Percentiles rank a stretch among this genome's conserved stretches.
These are phyloP conservation scores for Cercospora citrullina DNA, from an alignment of 2,329 filamentous ascomycete genomes.

Conservation along the genomic window DNA sequence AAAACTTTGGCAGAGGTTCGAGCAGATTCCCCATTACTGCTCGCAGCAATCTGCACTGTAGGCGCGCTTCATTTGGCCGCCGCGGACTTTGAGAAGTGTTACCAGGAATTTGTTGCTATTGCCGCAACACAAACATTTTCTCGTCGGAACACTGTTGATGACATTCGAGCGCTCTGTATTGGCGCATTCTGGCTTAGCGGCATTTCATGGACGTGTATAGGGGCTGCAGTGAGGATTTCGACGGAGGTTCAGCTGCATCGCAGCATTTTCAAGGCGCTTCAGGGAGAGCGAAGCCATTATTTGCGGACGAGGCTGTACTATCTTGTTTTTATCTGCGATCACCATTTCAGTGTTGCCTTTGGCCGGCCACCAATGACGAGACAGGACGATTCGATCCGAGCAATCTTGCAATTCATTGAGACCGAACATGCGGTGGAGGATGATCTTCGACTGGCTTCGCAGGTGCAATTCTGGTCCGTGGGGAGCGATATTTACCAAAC, in stretches of 20 bases:
- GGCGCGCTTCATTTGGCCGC: slow-evolving; percentile 36
- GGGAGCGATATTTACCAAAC: slow-evolving; percentile 33
- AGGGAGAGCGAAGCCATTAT: slow-evolving; percentile 37
- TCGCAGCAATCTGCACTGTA: slow-evolving; percentile 41
- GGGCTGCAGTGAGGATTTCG: slow-evolving; percentile 42
- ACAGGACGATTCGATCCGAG: slow-evolving; percentile 37
- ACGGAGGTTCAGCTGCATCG: slow-evolving; percentile 44
- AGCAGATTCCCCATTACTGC: slow-evolving; percentile 37
- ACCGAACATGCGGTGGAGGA: slow-evolving; percentile 37
- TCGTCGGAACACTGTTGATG: slow-evolving; percentile 32
- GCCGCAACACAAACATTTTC: slow-evolving; percentile 35
- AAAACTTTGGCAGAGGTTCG: slow-evolving; percentile 34
- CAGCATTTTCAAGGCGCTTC: slow-evolving; percentile 40
- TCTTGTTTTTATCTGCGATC: slow-evolving; percentile 45
- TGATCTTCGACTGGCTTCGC: slow-evolving; percentile 33
- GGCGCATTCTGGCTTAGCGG: slow-evolving; percentile 44
- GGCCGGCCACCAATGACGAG: slow-evolving; percentile 43
- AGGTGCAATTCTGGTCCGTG: slow-evolving; percentile 34
- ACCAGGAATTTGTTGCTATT: slow-evolving; percentile 36
- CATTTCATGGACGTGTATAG: slow-evolving; percentile 37
- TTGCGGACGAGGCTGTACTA: slow-evolving; percentile 43
- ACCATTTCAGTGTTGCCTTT: slow-evolving; percentile 43
- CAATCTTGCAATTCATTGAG: slow-evolving; percentile 37
- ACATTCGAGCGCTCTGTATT: slow-evolving; percentile 40
- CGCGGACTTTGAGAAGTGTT: slow-evolving; percentile 34